phyloP scores from a whole-genome alignment of 345 rosid genomes.

The Eucalyptus urophylla region DNA sequence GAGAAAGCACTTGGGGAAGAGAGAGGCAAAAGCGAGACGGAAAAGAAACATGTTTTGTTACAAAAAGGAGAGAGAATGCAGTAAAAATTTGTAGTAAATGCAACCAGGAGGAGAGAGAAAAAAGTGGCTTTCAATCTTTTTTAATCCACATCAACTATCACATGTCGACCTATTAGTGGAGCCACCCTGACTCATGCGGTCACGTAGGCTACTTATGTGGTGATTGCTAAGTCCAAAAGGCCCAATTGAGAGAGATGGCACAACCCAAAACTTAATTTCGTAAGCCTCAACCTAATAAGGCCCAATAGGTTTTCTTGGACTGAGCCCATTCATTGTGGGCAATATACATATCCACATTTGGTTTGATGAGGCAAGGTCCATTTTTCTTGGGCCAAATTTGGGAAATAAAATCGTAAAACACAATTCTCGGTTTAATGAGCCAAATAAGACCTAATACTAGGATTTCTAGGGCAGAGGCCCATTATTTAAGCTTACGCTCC shows the following conservation, averaged over 20 bases:
- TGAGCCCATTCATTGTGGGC: not conserved
- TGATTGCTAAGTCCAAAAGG: no score
- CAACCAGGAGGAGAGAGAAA: no score
- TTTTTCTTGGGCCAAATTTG: not conserved
- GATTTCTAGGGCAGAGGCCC: not conserved
- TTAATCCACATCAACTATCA: rapidly evolving
- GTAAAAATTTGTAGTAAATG: no score
- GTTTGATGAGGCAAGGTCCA: not conserved
- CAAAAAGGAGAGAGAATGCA: no score
- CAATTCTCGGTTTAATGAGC: not conserved
- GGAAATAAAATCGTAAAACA: not conserved
- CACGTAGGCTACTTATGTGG: rapidly evolving
- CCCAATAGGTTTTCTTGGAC: not conserved
- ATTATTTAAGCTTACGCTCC: not conserved
- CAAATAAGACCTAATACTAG: not conserved
- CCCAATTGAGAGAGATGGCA: not conserved
- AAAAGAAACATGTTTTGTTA: no score
- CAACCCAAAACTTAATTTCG: not conserved
- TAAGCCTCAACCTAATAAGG: not conserved
- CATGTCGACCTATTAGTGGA: no score
- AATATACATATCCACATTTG: not conserved
- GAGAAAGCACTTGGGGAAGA: no score
- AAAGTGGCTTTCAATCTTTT: no score
- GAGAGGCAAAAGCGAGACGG: no score
- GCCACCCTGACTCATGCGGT: no score